Base-by-base conservation (phyloP, 768 basidiomycete species). In the Tricholoma matsutake region DNA sequence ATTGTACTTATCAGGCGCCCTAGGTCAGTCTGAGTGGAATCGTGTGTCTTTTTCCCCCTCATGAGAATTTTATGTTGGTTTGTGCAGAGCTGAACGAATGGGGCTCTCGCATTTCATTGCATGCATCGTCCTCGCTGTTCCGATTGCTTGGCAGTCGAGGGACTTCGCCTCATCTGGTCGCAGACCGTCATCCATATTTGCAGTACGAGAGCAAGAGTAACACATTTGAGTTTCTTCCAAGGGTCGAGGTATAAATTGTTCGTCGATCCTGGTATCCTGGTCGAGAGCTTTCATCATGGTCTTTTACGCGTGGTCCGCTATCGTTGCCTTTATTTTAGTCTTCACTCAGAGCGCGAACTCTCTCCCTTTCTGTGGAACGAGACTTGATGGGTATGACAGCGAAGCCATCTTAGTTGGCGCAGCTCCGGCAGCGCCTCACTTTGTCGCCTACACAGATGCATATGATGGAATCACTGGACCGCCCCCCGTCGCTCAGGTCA, bases 351-450 rank as follows among this genome's bases (percentile, higher is more conserved):
- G 16, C 35, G 13, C 39, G 14, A 39, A 6, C 14, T 39, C 16
- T 32, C 6, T 32, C 32, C 32, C 32, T 32, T 32, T 32, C 32
- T 7, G 10, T 10, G 32, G 8, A 4, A 32, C 32, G 14, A 39
- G 3, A 6, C 3, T 16, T 39, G 14, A 39, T 16, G 39, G 14
- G 13, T n/a, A 14, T 39, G 39, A 39, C 16, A 16, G 13, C 14
- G 6, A n/a, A n/a, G 2, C 39, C 16, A 16, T 6, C 14, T 39
- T 13, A 14, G 67, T 72, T 56, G 73, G 73, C 16, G 74, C 78
- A 6, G 76, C 76, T 13, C 75, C 76, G 31, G 77, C 78, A 22
- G 76, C 83, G 4, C 86, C 86, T 43, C 78, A 81, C 66, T 88
- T 79, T 63, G 77, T 81, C 7, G 69, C 77, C 14, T 81, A 82